phyloP scores from a whole-genome alignment of 2,329 filamentous ascomycete genomes.

The Aspergillus melleus region DNA sequence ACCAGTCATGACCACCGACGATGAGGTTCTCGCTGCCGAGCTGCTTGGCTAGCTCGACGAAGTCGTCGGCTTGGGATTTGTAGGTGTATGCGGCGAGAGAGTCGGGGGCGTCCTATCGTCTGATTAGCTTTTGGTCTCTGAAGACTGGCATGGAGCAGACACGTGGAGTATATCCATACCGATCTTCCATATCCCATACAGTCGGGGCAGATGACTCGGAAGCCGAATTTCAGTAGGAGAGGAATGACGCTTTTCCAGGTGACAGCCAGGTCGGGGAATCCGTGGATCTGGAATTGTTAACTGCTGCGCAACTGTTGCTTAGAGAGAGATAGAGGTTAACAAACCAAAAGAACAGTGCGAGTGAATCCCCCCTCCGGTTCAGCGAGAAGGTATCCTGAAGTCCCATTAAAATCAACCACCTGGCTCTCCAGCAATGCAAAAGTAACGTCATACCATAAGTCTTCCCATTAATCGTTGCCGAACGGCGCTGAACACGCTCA shows the following conservation, averaged over 20 bases:
- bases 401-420: neutral
- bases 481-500: neutral
- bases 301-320: too few relatives aligned
- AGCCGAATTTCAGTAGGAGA: constrained; percentile 3
- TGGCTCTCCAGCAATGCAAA: too few relatives aligned
- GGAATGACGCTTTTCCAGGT: constrained; percentile 7
- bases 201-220: constrained; percentile 7
- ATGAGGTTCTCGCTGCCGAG: constrained; percentile 6
- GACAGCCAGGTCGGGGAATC: constrained; percentile 8
- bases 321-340: neutral
- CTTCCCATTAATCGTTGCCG: constrained; percentile 2
- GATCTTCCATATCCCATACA: constrained; percentile 10
- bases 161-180: neutral
- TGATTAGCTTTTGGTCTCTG: neutral
- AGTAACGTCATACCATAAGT: constrained; percentile 2
- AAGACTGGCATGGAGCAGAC: neutral
- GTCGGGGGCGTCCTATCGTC: constrained; percentile 4
- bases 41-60: constrained; percentile 3
- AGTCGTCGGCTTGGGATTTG: constrained; percentile 7
- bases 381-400: constrained; percentile 5
- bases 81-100: constrained; percentile 3
- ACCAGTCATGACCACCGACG: constrained; percentile 10
- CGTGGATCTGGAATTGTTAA: constrained; percentile 6
- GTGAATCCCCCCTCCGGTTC: constrained; percentile 4
- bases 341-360: constrained; percentile 6